These are phyloP conservation scores for Tagetes patula DNA, from an alignment of 129 eudicot species.

Conservation along the genomic window DNA sequence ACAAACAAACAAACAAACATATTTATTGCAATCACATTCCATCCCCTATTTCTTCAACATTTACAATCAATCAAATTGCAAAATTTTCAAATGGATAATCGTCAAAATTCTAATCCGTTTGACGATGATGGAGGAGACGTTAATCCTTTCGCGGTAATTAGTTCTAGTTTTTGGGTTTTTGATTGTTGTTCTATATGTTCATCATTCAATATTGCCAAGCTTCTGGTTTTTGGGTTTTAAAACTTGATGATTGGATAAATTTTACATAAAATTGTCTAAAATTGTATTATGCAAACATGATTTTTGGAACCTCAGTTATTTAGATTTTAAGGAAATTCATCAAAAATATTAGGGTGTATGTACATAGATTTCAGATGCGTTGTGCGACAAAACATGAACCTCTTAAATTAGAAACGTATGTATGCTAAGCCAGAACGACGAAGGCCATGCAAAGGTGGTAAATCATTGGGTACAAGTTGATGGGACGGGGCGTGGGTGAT, in stretches of 20 bases:
- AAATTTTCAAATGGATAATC: slow-evolving; percentile 22
- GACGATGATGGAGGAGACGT: slow-evolving; percentile 21
- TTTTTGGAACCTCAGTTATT: not conserved
- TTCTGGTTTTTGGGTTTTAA: slow-evolving; percentile 1
- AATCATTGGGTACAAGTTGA: too few relatives aligned
- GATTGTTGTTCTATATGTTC: not conserved
- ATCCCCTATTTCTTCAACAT: slow-evolving; percentile 20
- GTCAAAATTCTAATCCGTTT: slow-evolving; percentile 31
- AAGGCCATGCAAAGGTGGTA: too few relatives aligned
- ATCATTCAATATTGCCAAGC: not conserved
- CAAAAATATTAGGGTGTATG: too few relatives aligned
- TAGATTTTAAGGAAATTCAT: too few relatives aligned
- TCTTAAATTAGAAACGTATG: too few relatives aligned
- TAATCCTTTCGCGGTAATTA: slow-evolving; percentile 34
- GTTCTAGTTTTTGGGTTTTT: slow-evolving; percentile 17
- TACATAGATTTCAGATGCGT: too few relatives aligned
- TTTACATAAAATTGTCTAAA: not conserved
- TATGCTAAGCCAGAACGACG: too few relatives aligned
- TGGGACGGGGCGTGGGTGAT: too few relatives aligned
- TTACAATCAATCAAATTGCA: slow-evolving; percentile 18
- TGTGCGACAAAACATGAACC: too few relatives aligned
- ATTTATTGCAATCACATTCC: slow-evolving; percentile 17
- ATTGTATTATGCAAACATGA: not conserved
- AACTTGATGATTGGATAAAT: not conserved
- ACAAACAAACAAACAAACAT: slow-evolving; percentile 11